Percentiles rank a stretch among this genome's conserved stretches.
Evolutionary conservation across 805 yeast species (phyloP).

Genomic region (Candida piceae): DNA sequence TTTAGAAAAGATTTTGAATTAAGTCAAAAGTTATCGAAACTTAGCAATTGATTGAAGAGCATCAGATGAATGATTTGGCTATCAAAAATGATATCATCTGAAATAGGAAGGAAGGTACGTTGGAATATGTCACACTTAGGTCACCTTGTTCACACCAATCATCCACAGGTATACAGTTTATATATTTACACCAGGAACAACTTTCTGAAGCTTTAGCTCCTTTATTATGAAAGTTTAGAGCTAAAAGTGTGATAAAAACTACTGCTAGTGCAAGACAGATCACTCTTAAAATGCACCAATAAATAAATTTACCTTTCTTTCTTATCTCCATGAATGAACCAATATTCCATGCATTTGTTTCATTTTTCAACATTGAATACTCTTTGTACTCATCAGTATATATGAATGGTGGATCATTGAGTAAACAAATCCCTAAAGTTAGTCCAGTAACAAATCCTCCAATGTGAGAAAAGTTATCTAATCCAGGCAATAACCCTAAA

Average conservation of each 20-base stretch:
- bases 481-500: constrained; percentile 65
- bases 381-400: constrained; percentile 14
- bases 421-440: constrained; percentile 40
- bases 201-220: constrained; percentile 37
- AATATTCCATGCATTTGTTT: constrained; percentile 8
- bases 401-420: constrained; percentile 52
- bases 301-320: constrained; percentile 37
- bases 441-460: constrained; percentile 70
- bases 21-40: no score
- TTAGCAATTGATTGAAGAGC: no score
- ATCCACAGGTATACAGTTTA: constrained; percentile 64
- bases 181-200: constrained; percentile 71
- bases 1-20: no score
- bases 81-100: no score
- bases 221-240: constrained; percentile 41
- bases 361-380: constrained; percentile 15
- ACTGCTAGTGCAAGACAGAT: constrained; percentile 41
- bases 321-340: constrained; percentile 15
- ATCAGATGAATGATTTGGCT: no score
- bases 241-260: constrained; percentile 45
- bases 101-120: neutral
- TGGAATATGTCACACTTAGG: constrained; percentile 6
- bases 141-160: constrained; percentile 53
- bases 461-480: constrained; percentile 70
- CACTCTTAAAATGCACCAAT: constrained; percentile 50